phyloP scores from a whole-genome alignment of 192 early-diverging fungal species.

The Umbelopsis vinacea region DNA sequence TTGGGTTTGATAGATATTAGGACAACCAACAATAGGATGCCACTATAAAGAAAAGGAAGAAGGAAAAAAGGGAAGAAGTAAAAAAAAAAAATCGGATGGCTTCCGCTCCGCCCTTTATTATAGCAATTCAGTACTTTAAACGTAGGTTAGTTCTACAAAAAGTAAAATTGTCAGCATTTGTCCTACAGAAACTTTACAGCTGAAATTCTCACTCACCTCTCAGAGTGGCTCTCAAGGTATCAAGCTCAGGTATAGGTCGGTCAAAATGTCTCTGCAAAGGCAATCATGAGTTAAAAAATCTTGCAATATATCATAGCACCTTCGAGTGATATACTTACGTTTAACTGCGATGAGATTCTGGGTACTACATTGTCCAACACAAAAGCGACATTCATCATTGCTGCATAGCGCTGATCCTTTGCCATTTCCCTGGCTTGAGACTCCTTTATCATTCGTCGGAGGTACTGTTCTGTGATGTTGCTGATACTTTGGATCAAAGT shows the following conservation, averaged over 20 bases:
- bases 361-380: constrained; percentile 65
- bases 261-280: constrained; percentile 67
- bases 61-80: neutral
- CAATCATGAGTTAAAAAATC: neutral
- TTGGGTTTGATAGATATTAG: neutral
- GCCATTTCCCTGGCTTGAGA: constrained; percentile 45
- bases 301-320: too few species aligned
- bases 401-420: constrained; percentile 50
- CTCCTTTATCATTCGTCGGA: constrained; percentile 59
- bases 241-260: constrained; percentile 81
- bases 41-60: neutral
- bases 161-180: neutral
- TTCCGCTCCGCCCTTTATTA: constrained; percentile 1
- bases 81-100: constrained; percentile 2
- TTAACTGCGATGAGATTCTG: constrained; percentile 58
- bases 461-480: constrained; percentile 66
- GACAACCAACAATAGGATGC: neutral
- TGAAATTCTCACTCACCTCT: constrained; percentile 42
- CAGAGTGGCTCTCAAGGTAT: constrained; percentile 54
- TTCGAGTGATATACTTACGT: constrained; percentile 41
- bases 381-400: constrained; percentile 54
- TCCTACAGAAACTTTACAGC: neutral
- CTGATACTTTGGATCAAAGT: constrained; percentile 69
- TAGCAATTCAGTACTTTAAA: constrained; percentile 12
- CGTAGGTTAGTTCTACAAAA: constrained; percentile 25